These are phyloP conservation scores for Naganishia friedmannii DNA, from an alignment of 768 basidiomycete genomes.

Conservation along the genomic window DNA sequence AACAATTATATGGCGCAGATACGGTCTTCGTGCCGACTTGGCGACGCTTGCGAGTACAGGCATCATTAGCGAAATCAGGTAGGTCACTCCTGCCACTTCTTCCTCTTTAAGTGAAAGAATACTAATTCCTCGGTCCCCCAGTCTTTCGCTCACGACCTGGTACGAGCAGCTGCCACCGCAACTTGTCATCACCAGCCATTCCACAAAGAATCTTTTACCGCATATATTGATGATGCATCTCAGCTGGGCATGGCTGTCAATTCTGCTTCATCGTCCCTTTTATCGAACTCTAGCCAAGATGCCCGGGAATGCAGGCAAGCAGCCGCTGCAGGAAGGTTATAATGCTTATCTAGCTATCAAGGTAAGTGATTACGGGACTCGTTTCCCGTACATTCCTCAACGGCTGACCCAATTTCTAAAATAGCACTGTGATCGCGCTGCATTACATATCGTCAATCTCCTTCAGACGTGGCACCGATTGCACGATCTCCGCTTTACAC, in stretches of 20 bases:
- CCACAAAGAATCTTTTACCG: conserved; percentile 39
- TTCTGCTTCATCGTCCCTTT: conserved; percentile 45
- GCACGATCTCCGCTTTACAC: conserved; percentile 36
- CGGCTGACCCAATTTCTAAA: conserved; percentile 2
- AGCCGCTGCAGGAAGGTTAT: conserved; percentile 23
- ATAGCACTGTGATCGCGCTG: conserved; percentile 39
- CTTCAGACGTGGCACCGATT: conserved; percentile 38
- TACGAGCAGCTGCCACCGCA: conserved; percentile 37
- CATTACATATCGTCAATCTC: conserved; percentile 33
- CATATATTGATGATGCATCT: conserved; percentile 46
- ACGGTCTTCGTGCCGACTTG: conserved; percentile 40
- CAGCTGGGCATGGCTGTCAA: conserved; percentile 40
- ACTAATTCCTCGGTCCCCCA: conserved; percentile 1
- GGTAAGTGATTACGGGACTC: conserved; percentile 24
- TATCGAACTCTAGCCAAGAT: conserved; percentile 38
- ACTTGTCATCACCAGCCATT: conserved; percentile 36
- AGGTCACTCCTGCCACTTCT: not conserved
- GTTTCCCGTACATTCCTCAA: not conserved
- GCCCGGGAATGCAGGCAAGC: conserved; percentile 22
- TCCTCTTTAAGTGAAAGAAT: not conserved
- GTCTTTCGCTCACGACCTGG: conserved; percentile 41
- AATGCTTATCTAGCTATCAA: conserved; percentile 38
- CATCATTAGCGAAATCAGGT: conserved; percentile 43
- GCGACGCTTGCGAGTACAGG: conserved; percentile 33
- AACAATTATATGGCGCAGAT: conserved; percentile 29